Base-by-base conservation (phyloP, 2,329 filamentous ascomycete species). In the Fusarium piperis region DNA sequence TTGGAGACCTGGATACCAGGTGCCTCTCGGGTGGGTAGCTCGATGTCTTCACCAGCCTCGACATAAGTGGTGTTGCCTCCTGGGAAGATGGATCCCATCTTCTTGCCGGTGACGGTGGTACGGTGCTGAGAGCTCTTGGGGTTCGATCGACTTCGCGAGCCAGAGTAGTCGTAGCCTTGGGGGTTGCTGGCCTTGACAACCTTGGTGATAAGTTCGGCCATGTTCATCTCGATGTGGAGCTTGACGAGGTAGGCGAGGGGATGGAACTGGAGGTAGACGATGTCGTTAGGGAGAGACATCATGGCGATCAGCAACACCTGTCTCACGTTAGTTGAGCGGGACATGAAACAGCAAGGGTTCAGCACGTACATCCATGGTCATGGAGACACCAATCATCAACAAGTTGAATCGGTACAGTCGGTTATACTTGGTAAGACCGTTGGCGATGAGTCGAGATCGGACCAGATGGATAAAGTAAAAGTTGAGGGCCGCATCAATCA, bases 181-280 rank as follows among this genome's bases (percentile, higher is more conserved):
- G 68, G 64, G 41, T 77, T 77, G 36, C 72, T 76, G 8, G 74
- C 74, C 35, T 76, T 76, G 53, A 78, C 76, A 0, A 84, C 78
- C 58, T 82, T 83, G 20, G 77, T 83, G 71, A 87, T 87, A 20
- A 88, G 81, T 28, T 85, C 84, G 46, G 86, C 85, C 85, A 88
- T 87, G 30, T 82, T 84, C 81, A 88, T 83, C 71, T 88, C 86
- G 68, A 88, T 87, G 62, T 87, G 84, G 13, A 88, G 81, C 62
- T 88, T 88, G 58, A 87, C 84, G 16, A 86, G 80, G 70, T 87
- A 87, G 3, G 85, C 85, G 3, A 87, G 79, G 0, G 85, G 85
- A 52, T 87, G 85, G 75, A 88, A 86, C 70, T 86, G 85, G 32
- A 86, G 81, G 65, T 78, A 79, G 20, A 80, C 73, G 18, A 79